These are phyloP conservation scores for Trichoderma brevicompactum DNA, from an alignment of 2,329 filamentous ascomycete species.

Conservation along the genomic window DNA sequence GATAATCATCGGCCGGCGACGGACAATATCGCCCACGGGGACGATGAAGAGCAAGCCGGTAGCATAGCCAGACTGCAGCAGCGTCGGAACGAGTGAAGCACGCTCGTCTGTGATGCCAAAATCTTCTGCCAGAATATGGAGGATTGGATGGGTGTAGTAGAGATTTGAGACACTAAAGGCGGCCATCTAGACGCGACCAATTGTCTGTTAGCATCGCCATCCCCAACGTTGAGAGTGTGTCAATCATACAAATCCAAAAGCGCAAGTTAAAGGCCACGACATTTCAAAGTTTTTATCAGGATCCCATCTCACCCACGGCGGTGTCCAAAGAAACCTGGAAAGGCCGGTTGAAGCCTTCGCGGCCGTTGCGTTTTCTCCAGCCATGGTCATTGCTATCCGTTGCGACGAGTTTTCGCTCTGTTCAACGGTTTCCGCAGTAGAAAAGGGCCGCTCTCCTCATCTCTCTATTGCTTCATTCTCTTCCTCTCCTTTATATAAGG, in stretches of 20 bases:
- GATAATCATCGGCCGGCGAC: slow-evolving; percentile 71
- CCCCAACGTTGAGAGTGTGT: not conserved
- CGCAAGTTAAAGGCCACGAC: slow-evolving; percentile 14
- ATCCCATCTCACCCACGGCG: slow-evolving; percentile 27
- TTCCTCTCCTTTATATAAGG: slow-evolving; percentile 6
- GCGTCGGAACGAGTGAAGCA: slow-evolving; percentile 69
- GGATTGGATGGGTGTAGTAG: slow-evolving; percentile 80
- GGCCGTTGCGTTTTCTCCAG: not conserved
- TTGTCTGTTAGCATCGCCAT: slow-evolving; percentile 8
- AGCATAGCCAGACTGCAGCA: slow-evolving; percentile 81
- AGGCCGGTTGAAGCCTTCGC: not conserved
- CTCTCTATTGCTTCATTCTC: not conserved
- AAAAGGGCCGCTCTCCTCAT: not conserved
- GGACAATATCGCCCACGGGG: slow-evolving; percentile 73
- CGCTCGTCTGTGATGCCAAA: slow-evolving; percentile 73
- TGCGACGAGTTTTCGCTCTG: not conserved
- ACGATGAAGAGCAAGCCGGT: slow-evolving; percentile 74
- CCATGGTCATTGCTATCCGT: not conserved
- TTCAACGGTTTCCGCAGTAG: not conserved
- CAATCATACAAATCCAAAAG: slow-evolving; percentile 22
- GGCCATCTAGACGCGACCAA: slow-evolving; percentile 33
- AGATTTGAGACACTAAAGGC: slow-evolving; percentile 78
- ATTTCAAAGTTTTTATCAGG: slow-evolving; percentile 17
- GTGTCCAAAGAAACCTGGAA: slow-evolving; percentile 23
- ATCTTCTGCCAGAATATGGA: slow-evolving; percentile 73